Base-by-base conservation (phyloP, 495 filamentous ascomycete genomes). In the Annulohypoxylon nitens region DNA sequence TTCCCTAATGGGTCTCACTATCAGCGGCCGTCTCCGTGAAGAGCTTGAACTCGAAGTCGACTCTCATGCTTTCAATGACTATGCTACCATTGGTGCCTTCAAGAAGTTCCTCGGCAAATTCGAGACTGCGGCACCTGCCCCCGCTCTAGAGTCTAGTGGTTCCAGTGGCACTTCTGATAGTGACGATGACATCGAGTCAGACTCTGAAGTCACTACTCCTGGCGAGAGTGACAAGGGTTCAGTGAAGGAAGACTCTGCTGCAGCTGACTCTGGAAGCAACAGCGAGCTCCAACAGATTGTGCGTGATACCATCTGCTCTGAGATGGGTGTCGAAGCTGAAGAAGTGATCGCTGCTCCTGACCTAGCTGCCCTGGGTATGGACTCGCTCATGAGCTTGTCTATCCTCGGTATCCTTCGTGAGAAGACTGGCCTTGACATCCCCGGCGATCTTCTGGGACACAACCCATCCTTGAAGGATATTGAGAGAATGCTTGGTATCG, bases 311-410 rank as follows among this genome's bases (percentile, higher is more conserved):
- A 87, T 94, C 54, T 87, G 90, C 2, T 82, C 87, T 30, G 92
- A 93, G 75, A 91, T 93, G 79, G 90, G 88, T 20, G 86, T 93
- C 11, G 81, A 90, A 4, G 80, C 89, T 0, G 86, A 90, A 4
- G 91, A 93, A 70, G 84, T 95, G 55, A 73, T 81, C 11, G 84
- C 85, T 33, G 82, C 80, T 8, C 81, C 83, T 6, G 83, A 86
- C 64, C 79, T 90, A 43, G 79, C 84, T 23, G 82, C 85, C 14
- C 77, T 90, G n/a, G 88, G 88, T 50, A 84, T 90, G 78, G 88
- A 90, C 71, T 90, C 88, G 0, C 83, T 91, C 48, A 87, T 90
- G 85, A 83, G 81, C 57, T 74, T 91, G 48, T 83, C 84, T 16
- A 88, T 91, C 63, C 78, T 86, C 14, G 86, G 87, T 71, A 82